Evolutionary conservation across 371 early-diverging fungal genomes (phyloP).

Genomic region (Parasitella parasitica): DNA sequence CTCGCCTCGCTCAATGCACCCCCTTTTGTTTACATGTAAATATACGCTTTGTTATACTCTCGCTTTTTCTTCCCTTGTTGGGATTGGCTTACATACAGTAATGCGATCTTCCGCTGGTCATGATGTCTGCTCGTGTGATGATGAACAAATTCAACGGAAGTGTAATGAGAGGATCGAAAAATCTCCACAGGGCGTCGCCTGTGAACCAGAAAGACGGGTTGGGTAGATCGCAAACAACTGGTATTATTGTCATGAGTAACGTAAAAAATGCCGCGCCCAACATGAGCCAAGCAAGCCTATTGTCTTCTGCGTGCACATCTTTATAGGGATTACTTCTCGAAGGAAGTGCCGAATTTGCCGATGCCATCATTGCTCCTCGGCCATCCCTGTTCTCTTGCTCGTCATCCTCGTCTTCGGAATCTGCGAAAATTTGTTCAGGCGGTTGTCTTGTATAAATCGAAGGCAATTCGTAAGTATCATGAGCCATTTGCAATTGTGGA

Average conservation of each 20-base stretch:
- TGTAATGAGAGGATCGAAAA: slow-evolving; percentile 49
- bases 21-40: slow-evolving; percentile 15
- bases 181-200: slow-evolving; percentile 43
- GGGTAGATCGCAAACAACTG: slow-evolving; percentile 36
- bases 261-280: slow-evolving; percentile 32
- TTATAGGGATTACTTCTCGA: neutral
- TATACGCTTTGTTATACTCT: neutral
- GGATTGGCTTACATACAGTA: slow-evolving; percentile 21
- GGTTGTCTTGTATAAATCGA: slow-evolving; percentile 27
- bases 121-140: slow-evolving; percentile 36
- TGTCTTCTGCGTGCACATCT: slow-evolving; percentile 24
- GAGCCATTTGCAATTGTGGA: slow-evolving; percentile 4
- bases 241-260: slow-evolving; percentile 39
- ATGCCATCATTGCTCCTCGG: neutral
- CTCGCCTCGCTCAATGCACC: slow-evolving; percentile 33
- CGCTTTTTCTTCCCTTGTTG: neutral
- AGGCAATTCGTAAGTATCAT: slow-evolving; percentile 33
- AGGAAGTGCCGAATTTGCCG: neutral
- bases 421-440: neutral
- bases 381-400: neutral
- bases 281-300: slow-evolving; percentile 35
- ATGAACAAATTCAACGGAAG: slow-evolving; percentile 44
- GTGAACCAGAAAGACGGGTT: slow-evolving; percentile 37
- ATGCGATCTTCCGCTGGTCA: slow-evolving; percentile 24
- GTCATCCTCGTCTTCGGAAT: slow-evolving; percentile 23